Conservation (phyloP, 78 protist species). For the Chrysochromulina tobinii region DNA sequence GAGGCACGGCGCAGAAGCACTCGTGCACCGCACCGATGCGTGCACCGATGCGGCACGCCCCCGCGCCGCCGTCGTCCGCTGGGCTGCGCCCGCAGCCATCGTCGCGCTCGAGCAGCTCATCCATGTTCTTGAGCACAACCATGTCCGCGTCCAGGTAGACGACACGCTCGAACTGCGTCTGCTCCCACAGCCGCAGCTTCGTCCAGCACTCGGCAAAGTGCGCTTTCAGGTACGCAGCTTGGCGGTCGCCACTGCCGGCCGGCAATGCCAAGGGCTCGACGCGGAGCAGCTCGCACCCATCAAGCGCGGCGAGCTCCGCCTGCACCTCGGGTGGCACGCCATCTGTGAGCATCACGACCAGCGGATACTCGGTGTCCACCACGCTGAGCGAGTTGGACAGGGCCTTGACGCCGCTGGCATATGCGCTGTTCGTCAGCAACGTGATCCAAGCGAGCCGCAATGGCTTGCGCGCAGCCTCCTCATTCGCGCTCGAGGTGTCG, state of each 20-base stretch:
- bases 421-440: not conserved
- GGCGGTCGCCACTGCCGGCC: not conserved
- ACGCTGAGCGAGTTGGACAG: not conserved
- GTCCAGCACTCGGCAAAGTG: slow-evolving; percentile 15
- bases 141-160: slow-evolving; percentile 15
- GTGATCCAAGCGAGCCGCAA: not conserved
- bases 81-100: not conserved
- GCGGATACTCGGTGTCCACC: not conserved
- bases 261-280: not conserved
- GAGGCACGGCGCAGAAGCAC: not conserved
- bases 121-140: not conserved
- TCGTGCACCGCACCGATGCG: not conserved
- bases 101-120: not conserved
- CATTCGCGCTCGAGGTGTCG: no score
- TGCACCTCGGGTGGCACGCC: not conserved
- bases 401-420: not conserved
- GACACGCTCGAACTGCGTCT: not conserved
- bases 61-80: not conserved
- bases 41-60: no score
- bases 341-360: not conserved
- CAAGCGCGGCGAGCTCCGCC: not conserved
- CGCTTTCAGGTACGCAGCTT: not conserved
- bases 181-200: not conserved
- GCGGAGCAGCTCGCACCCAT: not conserved
- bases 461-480: no score